phyloP scores from a whole-genome alignment of 192 early-diverging fungal species.

The Linnemannia hyalina region DNA sequence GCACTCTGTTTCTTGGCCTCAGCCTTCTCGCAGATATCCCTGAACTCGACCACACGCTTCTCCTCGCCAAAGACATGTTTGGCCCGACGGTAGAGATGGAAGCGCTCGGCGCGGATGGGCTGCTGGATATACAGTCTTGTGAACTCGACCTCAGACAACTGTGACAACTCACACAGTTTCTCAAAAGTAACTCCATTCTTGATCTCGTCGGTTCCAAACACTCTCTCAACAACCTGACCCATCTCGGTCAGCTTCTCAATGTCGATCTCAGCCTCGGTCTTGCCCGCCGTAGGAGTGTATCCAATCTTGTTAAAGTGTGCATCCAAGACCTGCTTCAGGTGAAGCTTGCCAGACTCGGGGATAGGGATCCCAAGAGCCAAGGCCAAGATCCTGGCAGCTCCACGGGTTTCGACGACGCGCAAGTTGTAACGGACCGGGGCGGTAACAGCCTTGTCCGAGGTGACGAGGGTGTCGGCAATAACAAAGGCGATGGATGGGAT shows the following conservation, averaged over 20 bases:
- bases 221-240: constrained; percentile 49
- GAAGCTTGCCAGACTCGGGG: constrained; percentile 45
- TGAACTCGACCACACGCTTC: constrained; percentile 81
- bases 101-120: constrained; percentile 72
- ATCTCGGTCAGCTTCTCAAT: constrained; percentile 60
- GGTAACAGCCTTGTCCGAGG: constrained; percentile 88
- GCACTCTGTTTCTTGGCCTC: constrained; percentile 23
- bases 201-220: constrained; percentile 52
- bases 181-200: constrained; percentile 22
- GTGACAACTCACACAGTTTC: constrained; percentile 57
- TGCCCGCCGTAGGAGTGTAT: constrained; percentile 23
- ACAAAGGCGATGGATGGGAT: constrained; percentile 77
- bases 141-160: constrained; percentile 55
- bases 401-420: constrained; percentile 90
- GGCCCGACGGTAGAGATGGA: constrained; percentile 83
- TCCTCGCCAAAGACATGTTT: constrained; percentile 89
- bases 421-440: constrained; percentile 93
- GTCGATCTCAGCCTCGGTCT: constrained; percentile 56
- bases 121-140: constrained; percentile 62
- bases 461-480: constrained; percentile 90
- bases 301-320: constrained; percentile 57
- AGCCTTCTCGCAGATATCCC: constrained; percentile 66
- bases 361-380: constrained; percentile 58
- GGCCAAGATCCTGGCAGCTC: constrained; percentile 78
- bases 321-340: constrained; percentile 61